Evolutionary conservation across 495 filamentous ascomycete species (phyloP), one percentile per base, ranked within the genome.

Genomic region (Tricharina praecox): DNA sequence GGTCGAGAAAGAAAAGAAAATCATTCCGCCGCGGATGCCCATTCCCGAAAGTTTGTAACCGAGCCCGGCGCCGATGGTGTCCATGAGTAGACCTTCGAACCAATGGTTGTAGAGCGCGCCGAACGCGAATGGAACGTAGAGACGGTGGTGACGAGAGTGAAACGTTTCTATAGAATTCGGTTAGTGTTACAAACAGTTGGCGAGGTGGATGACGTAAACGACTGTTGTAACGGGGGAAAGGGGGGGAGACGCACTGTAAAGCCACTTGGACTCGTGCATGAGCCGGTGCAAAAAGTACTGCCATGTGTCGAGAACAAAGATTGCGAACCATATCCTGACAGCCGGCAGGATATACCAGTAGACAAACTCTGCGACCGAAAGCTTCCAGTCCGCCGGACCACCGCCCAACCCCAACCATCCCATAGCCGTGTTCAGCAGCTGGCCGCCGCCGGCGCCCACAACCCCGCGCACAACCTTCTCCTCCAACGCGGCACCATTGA

Each of bases 61-160:
- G 28, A 95, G 59, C 10, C 79, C 78, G 2, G 87, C 78, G 38
- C 90, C 90, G 16, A 81, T 69, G 0, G 85, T 95, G 63, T 97
- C 90, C 55, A 95, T 75, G 25, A 94, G 70, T 60, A 97, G 90
- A 2, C 84, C 90, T 66, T 95, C 90, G 33, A 88, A 64, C 0
- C 85, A 85, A 57, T 94, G 88, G 62, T 95, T 97, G 68, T 95
- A 97, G 32, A 95, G 75, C 20, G 90, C 90, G 47, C 90, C 90
- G 63, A 87, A 97, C 13, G 90, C 90, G 66, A 95, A 97, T 13
- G 90, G 90, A 13, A 95, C 87, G 61, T 95, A 95, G 23, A 97
- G 78, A 15, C 85, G 77, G 68, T 97, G 90, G 64, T 97, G 90
- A 15, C 85, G 77, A 28, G 87, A 85, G 65, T 97, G 88, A 68